These are phyloP conservation scores for Vitis rotundifolia DNA, from an alignment of 164 flowering plant genomes.

Conservation along the genomic window DNA sequence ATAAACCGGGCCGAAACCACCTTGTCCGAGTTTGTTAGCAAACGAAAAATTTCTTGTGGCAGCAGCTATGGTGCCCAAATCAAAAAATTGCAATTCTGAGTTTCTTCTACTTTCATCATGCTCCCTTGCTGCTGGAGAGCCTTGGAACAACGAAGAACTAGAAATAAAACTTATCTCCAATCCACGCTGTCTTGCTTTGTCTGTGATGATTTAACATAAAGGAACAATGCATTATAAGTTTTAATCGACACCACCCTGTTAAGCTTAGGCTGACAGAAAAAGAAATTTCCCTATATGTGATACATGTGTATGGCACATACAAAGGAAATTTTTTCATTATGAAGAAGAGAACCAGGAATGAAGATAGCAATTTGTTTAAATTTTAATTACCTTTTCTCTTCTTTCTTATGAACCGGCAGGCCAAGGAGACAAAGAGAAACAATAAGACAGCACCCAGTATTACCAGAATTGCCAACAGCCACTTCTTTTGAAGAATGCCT, in stretches of 20 bases:
- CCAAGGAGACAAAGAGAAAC: background rate
- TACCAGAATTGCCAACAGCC: background rate
- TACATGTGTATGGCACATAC: too few species aligned
- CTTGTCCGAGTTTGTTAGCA: constrained; percentile 46
- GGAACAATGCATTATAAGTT: too few species aligned
- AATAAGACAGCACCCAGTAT: background rate
- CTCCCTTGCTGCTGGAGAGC: background rate
- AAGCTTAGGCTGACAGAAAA: too few species aligned
- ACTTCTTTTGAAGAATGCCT: constrained; percentile 5
- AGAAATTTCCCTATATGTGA: too few species aligned
- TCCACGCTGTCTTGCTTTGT: background rate
- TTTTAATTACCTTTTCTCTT: constrained; percentile 14
- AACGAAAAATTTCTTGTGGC: constrained; percentile 45
- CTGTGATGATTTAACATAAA: background rate
- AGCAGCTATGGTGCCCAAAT: constrained; percentile 21
- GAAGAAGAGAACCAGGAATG: too few species aligned
- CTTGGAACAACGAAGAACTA: constrained; percentile 2
- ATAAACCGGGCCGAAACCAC: constrained; percentile 56
- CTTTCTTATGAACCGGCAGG: background rate
- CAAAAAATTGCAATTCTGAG: constrained; percentile 25
- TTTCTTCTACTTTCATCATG: constrained; percentile 12
- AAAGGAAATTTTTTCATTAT: too few species aligned
- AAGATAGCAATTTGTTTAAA: background rate
- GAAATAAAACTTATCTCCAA: background rate
- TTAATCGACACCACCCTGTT: too few species aligned